A percentile compares a stretch with the other conserved stretches of the same genome.
phyloP scores from a whole-genome alignment of 2,329 filamentous ascomycete species.

The Cadophora luteo-olivacea region DNA sequence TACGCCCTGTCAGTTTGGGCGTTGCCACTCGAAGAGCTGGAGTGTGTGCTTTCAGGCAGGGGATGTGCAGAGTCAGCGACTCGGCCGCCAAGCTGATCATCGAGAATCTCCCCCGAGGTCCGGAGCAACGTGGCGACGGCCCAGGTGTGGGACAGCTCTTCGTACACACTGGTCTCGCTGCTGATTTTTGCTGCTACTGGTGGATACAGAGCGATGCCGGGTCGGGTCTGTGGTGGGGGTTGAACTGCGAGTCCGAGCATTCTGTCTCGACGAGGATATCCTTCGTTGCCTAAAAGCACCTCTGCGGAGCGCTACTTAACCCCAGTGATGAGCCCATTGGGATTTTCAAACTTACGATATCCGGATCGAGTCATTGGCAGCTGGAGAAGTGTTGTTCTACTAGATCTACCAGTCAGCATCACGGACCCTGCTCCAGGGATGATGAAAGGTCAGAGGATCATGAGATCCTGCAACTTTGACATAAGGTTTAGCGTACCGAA shows the following conservation, averaged over 20 bases:
- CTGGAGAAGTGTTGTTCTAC: not conserved
- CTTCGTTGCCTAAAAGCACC: slow-evolving; percentile 20
- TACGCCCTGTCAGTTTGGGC: slow-evolving; percentile 38
- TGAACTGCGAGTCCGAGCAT: slow-evolving; percentile 41
- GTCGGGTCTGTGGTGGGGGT: slow-evolving; percentile 36
- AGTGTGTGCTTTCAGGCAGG: slow-evolving; percentile 30
- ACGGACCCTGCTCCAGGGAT: not conserved
- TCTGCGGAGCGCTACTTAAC: slow-evolving; percentile 1
- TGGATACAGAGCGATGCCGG: slow-evolving; percentile 39
- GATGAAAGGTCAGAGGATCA: not conserved
- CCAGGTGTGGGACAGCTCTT: slow-evolving; percentile 40
- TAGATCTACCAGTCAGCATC: slow-evolving; percentile 9
- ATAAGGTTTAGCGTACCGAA: slow-evolving; percentile 10
- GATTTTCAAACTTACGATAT: slow-evolving; percentile 10
- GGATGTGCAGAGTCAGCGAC: slow-evolving; percentile 42
- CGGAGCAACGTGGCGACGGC: slow-evolving; percentile 41
- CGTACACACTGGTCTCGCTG: slow-evolving; percentile 38
- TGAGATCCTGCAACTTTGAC: not conserved
- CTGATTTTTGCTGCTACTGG: slow-evolving; percentile 39
- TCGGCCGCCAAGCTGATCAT: slow-evolving; percentile 39
- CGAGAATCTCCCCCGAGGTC: slow-evolving; percentile 38
- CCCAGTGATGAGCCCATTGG: not conserved
- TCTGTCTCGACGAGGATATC: slow-evolving; percentile 21
- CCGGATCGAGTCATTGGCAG: slow-evolving; percentile 14
- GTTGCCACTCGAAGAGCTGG: slow-evolving; percentile 22